Evolutionary conservation across 2,329 filamentous ascomycete species (phyloP).

Genomic region (Trichoderma cornu-damae): DNA sequence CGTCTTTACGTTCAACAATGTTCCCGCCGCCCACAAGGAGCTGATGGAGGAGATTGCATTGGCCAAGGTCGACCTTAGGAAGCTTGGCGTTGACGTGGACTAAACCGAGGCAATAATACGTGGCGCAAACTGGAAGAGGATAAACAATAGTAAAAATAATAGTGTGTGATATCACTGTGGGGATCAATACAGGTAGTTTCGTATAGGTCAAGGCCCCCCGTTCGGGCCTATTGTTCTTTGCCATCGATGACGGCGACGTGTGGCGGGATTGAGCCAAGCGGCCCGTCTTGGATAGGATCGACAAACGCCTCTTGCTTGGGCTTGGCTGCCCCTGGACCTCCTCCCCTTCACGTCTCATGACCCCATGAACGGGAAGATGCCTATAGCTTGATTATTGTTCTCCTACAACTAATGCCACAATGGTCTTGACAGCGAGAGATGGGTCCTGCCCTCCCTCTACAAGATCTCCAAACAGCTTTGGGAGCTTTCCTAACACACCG

Average conservation of each 20-base stretch:
- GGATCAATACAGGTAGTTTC: neutral
- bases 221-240: neutral
- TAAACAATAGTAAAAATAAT: constrained; percentile 8
- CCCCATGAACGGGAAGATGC: neutral
- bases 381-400: constrained; percentile 31
- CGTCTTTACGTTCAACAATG: constrained; percentile 94
- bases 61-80: constrained; percentile 68
- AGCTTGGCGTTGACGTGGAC: constrained; percentile 74
- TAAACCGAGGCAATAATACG: constrained; percentile 35
- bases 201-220: neutral
- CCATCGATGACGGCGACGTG: neutral
- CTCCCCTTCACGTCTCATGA: constrained; percentile 19
- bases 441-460: constrained; percentile 52
- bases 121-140: constrained; percentile 13
- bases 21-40: constrained; percentile 83
- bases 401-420: constrained; percentile 56
- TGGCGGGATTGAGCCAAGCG: neutral
- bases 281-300: neutral
- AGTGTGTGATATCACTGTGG: constrained; percentile 5
- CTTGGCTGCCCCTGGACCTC: neutral
- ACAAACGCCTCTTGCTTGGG: neutral
- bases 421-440: constrained; percentile 51
- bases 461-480: constrained; percentile 56
- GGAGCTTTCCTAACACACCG: constrained; percentile 52
- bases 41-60: constrained; percentile 77